A percentile compares a stretch with the other conserved stretches of the same genome.
Conservation (phyloP, 768 basidiomycete species). For the Mycena leptocephala region DNA sequence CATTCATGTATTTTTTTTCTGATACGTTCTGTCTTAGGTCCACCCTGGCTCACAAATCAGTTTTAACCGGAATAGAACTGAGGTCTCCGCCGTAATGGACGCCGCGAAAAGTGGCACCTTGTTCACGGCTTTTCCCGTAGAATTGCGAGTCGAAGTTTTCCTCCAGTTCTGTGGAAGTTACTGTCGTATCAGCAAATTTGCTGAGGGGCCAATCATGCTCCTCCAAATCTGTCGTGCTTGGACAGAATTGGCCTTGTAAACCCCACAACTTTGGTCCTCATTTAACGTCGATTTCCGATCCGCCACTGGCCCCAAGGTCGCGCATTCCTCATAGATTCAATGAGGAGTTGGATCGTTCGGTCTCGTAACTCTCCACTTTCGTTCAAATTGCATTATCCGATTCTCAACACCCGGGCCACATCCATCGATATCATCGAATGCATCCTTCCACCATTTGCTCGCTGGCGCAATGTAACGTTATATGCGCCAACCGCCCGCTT, state of each 20-base stretch:
- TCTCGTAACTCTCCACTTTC: conserved; percentile 43
- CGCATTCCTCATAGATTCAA: conserved; percentile 37
- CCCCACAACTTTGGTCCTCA: conserved; percentile 65
- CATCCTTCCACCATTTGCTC: conserved; percentile 30
- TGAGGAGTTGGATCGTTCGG: conserved; percentile 55
- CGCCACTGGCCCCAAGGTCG: conserved; percentile 30
- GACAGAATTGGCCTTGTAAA: conserved; percentile 55
- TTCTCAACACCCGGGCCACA: conserved; percentile 22
- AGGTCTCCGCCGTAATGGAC: not conserved
- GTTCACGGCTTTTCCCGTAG: conserved; percentile 60
- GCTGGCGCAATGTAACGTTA: conserved; percentile 58
- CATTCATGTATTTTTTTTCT: not conserved
- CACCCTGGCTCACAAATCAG: not conserved
- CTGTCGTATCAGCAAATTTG: conserved; percentile 45
- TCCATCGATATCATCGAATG: conserved; percentile 20
- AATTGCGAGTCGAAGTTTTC: conserved; percentile 66
- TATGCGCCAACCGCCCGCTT: conserved; percentile 50
- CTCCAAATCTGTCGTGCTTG: conserved; percentile 60
- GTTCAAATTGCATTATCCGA: conserved; percentile 25
- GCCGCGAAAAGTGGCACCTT: conserved; percentile 21
- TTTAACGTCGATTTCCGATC: conserved; percentile 54
- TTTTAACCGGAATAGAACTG: conserved; percentile 13
- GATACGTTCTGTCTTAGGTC: not conserved
- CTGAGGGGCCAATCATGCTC: conserved; percentile 57
- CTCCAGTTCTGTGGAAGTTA: conserved; percentile 53